Evolutionary conservation across 345 rosid species (phyloP).

Genomic region (Tarenaya hassleriana): DNA sequence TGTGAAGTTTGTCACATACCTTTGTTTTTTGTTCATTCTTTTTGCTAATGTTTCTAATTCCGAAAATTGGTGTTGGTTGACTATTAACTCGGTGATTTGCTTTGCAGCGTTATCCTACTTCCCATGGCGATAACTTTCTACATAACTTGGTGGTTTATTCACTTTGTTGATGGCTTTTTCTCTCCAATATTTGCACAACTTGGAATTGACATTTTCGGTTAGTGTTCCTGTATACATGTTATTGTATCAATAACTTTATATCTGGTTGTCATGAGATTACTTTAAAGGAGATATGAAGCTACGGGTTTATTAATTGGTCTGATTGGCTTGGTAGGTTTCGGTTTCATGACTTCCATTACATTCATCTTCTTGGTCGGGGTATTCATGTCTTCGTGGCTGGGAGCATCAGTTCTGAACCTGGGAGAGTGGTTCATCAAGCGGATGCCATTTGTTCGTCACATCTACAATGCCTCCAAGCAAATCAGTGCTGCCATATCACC

Average conservation of each 20-base stretch:
- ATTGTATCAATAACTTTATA: neutral
- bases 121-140: constrained; percentile 96
- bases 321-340: constrained; percentile 56
- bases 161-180: constrained; percentile 98
- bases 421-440: constrained; percentile 99
- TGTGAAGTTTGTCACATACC: too few species aligned
- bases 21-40: too few species aligned
- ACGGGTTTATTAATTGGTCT: neutral
- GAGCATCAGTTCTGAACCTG: constrained; percentile 84
- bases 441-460: constrained; percentile 98
- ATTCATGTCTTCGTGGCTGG: constrained; percentile 99
- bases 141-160: constrained; percentile 99
- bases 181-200: constrained; percentile 95
- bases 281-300: neutral
- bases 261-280: neutral
- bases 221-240: constrained; percentile 30
- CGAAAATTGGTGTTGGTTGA: constrained; percentile 3
- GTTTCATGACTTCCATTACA: constrained; percentile 87
- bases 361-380: constrained; percentile 97
- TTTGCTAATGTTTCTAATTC: too few species aligned
- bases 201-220: constrained; percentile 90
- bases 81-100: constrained; percentile 21
- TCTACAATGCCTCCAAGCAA: constrained; percentile 97
- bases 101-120: constrained; percentile 88
- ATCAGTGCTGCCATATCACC: constrained; percentile 99